Base-by-base conservation (phyloP, 352 stramenopile species). In the Phytophthora hibernalis region DNA sequence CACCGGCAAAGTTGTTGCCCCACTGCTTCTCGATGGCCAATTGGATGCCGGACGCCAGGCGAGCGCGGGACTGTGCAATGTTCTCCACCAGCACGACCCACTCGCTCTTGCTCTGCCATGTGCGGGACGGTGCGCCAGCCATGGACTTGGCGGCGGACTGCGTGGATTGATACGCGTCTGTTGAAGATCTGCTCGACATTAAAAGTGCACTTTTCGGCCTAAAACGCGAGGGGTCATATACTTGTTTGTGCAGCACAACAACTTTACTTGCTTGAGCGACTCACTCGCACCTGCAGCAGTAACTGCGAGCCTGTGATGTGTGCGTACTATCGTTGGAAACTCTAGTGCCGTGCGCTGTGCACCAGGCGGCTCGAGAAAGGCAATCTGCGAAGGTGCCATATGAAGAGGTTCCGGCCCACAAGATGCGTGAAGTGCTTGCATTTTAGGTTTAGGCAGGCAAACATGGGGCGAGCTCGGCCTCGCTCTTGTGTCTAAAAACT, bases 11-110 rank as follows among this genome's bases (percentile, higher is more conserved):
- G 56, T 90, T 89, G 67, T 86, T 82, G 42, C 83, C 81, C 81
- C 85, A 93, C 60, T 90, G 83, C 65, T 90, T 90, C 68, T 93
- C 85, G 40, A 93, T 90, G 16, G 83, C 85, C 26, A 91, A 58
- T 57, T 93, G 83, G 60, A 93, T 93, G 54, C 85, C 83, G 1
- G 83, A 87, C 16, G 85, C 80, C 5, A 92, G 68, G 0, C 82
- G 80, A 26, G 85, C 72, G 49, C 87, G 83, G 38, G 83, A 93
- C 68, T 93, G 83, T 47, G 83, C 85, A 28, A 91, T 93, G 76
- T 92, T 93, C 59, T 93, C 83, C 22, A 92, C 85, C 2, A 92
- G 77, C 31, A 89, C 69, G 16, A 90, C 78, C 83, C 83, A 91
- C 61, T 93, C 83, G 38, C 65, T 78, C 65, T 92, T 91, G 68